Evolutionary conservation across 805 yeast species (phyloP).

Genomic region (Yarrowia alimentaria): DNA sequence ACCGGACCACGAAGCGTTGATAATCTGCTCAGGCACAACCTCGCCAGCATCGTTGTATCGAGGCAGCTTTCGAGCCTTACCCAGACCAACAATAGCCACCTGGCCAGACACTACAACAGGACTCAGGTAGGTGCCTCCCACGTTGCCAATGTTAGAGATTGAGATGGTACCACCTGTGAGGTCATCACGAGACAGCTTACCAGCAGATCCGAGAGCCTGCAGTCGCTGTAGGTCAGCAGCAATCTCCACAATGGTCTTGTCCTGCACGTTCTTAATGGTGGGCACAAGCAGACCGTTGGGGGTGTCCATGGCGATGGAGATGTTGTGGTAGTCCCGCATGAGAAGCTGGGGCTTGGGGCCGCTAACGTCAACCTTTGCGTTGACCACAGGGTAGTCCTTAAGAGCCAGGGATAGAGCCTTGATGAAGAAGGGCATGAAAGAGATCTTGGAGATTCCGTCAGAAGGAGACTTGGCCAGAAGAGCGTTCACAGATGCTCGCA

Average conservation of each 20-base stretch:
- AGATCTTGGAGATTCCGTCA: conserved; percentile 29
- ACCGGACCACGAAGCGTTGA: conserved; percentile 41
- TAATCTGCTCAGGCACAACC: conserved; percentile 34
- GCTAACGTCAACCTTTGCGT: conserved; percentile 33
- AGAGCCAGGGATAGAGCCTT: conserved; percentile 40
- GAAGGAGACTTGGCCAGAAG: conserved; percentile 28
- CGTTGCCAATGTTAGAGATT: conserved; percentile 40
- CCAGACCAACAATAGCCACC: conserved; percentile 40
- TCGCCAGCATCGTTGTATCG: conserved; percentile 34
- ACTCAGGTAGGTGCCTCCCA: conserved; percentile 41
- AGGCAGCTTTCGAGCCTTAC: conserved; percentile 37
- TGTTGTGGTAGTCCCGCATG: conserved; percentile 37
- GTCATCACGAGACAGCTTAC: conserved; percentile 36
- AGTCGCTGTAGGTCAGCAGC: conserved; percentile 37
- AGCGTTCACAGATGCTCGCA: conserved; percentile 35
- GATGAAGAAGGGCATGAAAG: conserved; percentile 41
- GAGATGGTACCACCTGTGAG: conserved; percentile 40
- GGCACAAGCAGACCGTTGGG: conserved; percentile 41
- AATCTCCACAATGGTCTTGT: conserved; percentile 36
- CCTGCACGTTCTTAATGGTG: conserved; percentile 37
- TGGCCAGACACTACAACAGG: conserved; percentile 40
- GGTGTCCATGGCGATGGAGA: conserved; percentile 41
- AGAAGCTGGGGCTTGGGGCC: conserved; percentile 34
- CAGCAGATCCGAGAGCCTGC: conserved; percentile 34
- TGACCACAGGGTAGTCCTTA: conserved; percentile 36